Evolutionary conservation across 139 green algal species (phyloP).

Genomic region (Zygnema cylindricum): DNA sequence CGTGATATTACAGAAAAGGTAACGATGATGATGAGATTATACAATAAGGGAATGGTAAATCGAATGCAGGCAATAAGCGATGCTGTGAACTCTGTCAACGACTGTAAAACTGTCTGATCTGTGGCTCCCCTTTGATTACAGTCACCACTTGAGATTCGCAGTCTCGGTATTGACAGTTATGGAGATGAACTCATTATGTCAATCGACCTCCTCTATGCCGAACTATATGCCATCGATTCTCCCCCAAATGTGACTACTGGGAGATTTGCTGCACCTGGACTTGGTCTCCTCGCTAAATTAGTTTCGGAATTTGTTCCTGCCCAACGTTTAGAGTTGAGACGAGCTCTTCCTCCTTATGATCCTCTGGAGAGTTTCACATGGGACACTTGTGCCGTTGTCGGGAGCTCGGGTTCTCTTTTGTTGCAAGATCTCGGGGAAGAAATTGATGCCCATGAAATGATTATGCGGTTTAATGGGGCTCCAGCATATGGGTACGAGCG

Average conservation of each 20-base stretch:
- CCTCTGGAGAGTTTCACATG: slow-evolving; percentile 4
- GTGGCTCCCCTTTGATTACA: too few relatives aligned
- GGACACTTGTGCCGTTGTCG: slow-evolving; percentile 63
- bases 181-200: slow-evolving; percentile 19
- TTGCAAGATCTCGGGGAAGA: slow-evolving; percentile 47
- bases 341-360: neutral
- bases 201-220: slow-evolving; percentile 3
- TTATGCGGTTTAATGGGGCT: slow-evolving; percentile 63
- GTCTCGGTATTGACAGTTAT: neutral
- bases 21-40: too few relatives aligned
- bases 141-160: neutral
- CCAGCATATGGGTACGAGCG: slow-evolving; percentile 60
- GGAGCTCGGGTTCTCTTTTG: slow-evolving; percentile 62
- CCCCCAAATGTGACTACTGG: neutral
- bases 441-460: slow-evolving; percentile 65
- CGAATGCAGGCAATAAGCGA: too few relatives aligned
- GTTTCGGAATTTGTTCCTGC: neutral
- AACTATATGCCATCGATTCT: neutral
- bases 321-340: neutral
- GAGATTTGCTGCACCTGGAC: neutral
- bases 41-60: too few relatives aligned
- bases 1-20: too few relatives aligned
- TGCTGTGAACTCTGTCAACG: too few relatives aligned
- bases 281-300: neutral
- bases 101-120: too few relatives aligned